Evolutionary conservation across 2,329 filamentous ascomycete species (phyloP).

Genomic region (Cercospora sojina): DNA sequence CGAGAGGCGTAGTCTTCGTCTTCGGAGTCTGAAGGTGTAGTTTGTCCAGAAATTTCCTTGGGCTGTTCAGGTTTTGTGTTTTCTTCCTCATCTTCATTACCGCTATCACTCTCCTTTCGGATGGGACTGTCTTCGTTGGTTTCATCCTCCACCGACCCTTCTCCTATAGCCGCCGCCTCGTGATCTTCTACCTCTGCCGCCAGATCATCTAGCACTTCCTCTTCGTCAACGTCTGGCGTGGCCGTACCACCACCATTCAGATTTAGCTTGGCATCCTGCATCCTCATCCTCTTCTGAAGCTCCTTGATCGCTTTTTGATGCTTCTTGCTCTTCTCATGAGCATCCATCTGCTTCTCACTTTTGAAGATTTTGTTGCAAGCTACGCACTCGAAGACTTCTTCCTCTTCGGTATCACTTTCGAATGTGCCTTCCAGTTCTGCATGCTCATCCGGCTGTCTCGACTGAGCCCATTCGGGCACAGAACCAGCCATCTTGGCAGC

Average conservation of each 20-base stretch:
- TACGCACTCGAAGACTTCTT: slow-evolving; percentile 61
- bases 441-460: slow-evolving; percentile 53
- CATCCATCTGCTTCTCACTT: slow-evolving; percentile 86
- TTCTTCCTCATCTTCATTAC: slow-evolving; percentile 8
- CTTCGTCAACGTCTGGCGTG: slow-evolving; percentile 36
- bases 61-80: neutral
- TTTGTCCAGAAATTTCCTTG: neutral
- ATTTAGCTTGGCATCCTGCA: slow-evolving; percentile 66
- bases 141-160: slow-evolving; percentile 3
- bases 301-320: slow-evolving; percentile 83
- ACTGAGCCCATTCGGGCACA: slow-evolving; percentile 73
- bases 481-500: slow-evolving; percentile 66
- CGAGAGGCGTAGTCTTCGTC: slow-evolving; percentile 45
- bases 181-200: slow-evolving; percentile 29
- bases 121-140: slow-evolving; percentile 1
- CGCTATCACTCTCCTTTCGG: neutral
- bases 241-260: slow-evolving; percentile 42
- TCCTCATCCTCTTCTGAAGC: slow-evolving; percentile 76
- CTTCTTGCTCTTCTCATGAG: slow-evolving; percentile 96
- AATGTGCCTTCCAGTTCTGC: slow-evolving; percentile 45
- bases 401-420: slow-evolving; percentile 47
- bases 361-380: slow-evolving; percentile 70
- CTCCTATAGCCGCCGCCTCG: slow-evolving; percentile 1
- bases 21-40: slow-evolving; percentile 11
- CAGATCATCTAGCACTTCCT: slow-evolving; percentile 33